Base-by-base conservation (phyloP, 345 rosid species). In the Syzygium oleosum region DNA sequence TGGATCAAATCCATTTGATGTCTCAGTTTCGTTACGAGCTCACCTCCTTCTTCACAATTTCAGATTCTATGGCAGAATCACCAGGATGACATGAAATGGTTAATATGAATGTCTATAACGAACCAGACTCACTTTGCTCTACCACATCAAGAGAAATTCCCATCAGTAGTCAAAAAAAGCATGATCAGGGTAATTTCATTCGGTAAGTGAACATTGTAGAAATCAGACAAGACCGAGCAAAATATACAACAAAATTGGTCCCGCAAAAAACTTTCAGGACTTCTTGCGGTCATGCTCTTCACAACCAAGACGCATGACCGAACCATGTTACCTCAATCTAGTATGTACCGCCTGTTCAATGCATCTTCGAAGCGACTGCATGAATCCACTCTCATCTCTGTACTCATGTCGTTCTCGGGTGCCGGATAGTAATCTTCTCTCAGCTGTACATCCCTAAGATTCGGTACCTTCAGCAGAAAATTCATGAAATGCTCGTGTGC, bases 341-440 rank as follows among this genome's bases (percentile, higher is more conserved):
- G 85, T 56, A 96, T 95, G 43, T 29, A 87, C 52, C 96, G 95
- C 53, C 93, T 87, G 78, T 97, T 98, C 85, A 96, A 86, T 2
- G 93, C 93, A 68, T 94, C 96, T 89, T 97, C 99, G n/a, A 98
- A 97, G 52, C 99, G 94, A 65, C 97, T 89, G 89, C 97, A 97
- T 0, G 98, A 97, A 58, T 90, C 98, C 21, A 87, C 95, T 88
- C 99, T 94, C 98, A 98, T 95, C 89, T 98, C 98, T 2, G 99
- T 93, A 87, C 96, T 95, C 95, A 93, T 94, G 68, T 96, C 99
- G 2, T 94, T 92, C 89, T 94, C 99, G 0, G 99, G 98, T n/a
- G 99, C 99, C 0, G 99, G 99, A 88, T 95, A 98, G 87, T 96
- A 96, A 85, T 98, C 98, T 85, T 92, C 99, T 89, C 98, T 92